Conservation (phyloP, 305 asterid genomes). For the Fraxinus platypoda region DNA sequence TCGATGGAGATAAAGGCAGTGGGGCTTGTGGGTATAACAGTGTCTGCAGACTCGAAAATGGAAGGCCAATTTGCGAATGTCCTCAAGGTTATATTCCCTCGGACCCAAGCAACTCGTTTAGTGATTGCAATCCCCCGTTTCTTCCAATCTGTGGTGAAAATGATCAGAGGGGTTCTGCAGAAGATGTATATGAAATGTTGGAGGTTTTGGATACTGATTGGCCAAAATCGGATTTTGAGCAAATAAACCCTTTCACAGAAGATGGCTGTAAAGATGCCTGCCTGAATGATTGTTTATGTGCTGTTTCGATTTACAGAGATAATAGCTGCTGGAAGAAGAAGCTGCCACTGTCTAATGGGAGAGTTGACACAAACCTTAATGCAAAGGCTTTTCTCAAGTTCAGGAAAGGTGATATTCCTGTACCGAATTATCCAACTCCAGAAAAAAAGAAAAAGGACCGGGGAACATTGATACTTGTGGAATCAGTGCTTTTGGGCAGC, state of each 20-base stretch:
- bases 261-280: constrained; percentile 22
- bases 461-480: constrained; percentile 23
- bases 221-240: constrained; percentile 28
- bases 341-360: constrained; percentile 59
- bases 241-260: constrained; percentile 9
- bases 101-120: background rate
- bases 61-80: constrained; percentile 34
- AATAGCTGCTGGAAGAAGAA: constrained; percentile 55
- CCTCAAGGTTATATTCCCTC: background rate
- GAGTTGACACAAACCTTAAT: constrained; percentile 1
- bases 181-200: constrained; percentile 5
- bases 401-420: constrained; percentile 29
- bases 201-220: constrained; percentile 28
- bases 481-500: constrained; percentile 47
- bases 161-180: background rate
- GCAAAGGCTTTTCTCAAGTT: constrained; percentile 43
- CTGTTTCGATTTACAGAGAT: constrained; percentile 30
- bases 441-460: constrained; percentile 15
- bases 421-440: background rate
- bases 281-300: constrained; percentile 51
- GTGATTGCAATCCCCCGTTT: background rate
- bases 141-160: background rate
- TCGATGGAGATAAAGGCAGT: constrained; percentile 22
- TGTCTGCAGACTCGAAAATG: constrained; percentile 33
- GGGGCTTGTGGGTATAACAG: constrained; percentile 67